Conservation (phyloP, 495 filamentous ascomycete species). For the Xylaria acuta region DNA sequence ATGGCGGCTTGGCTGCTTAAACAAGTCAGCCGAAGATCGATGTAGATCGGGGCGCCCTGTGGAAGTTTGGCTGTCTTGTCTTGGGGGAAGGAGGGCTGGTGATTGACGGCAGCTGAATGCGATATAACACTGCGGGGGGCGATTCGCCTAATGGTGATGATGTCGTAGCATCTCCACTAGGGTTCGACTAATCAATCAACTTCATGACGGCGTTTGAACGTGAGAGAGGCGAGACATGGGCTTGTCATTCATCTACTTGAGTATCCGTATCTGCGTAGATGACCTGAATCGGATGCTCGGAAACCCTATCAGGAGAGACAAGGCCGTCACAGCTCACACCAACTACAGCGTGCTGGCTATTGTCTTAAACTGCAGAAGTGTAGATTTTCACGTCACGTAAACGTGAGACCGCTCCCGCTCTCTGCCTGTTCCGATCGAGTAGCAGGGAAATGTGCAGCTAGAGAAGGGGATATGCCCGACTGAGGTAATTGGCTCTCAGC, state of each 20-base stretch:
- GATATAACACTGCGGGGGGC: background rate
- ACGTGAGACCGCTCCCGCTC: background rate
- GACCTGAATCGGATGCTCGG: constrained; percentile 4
- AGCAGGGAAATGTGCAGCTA: background rate
- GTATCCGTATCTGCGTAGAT: background rate
- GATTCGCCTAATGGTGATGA: constrained; percentile 15
- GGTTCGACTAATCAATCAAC: constrained; percentile 4
- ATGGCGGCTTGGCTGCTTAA: constrained; percentile 22
- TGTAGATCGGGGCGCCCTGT: background rate
- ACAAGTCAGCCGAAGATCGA: background rate
- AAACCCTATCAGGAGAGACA: constrained; percentile 8
- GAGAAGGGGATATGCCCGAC: constrained; percentile 2
- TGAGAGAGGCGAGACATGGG: constrained; percentile 16
- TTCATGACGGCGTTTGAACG: constrained; percentile 7
- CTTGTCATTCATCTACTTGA: constrained; percentile 10
- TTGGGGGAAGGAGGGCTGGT: background rate
- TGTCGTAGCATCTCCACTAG: constrained; percentile 9
- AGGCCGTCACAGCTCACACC: background rate
- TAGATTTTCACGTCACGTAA: background rate
- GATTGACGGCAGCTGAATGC: constrained; percentile 12
- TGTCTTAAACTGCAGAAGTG: background rate
- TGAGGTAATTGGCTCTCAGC: constrained; percentile 13
- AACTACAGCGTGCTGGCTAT: background rate
- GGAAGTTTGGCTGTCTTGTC: constrained; percentile 12
- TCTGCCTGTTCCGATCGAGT: background rate